Conservation (phyloP, 805 yeast genomes). For the Candida oleophila region DNA sequence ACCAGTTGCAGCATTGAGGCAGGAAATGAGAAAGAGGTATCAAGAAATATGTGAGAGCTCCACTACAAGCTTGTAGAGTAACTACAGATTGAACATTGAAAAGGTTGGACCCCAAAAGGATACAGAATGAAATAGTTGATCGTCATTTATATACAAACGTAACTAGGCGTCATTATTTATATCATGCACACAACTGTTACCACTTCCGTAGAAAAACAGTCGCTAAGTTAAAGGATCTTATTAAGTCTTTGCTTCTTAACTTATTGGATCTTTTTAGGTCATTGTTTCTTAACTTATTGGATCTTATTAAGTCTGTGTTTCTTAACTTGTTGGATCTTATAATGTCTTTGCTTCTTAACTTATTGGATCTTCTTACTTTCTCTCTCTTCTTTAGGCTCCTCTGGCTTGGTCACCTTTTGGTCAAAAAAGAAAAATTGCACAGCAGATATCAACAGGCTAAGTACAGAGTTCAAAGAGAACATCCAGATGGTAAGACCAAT, state of each 20-base stretch:
- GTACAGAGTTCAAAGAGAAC: conserved; percentile 37
- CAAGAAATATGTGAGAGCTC: not conserved
- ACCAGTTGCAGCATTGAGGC: not conserved
- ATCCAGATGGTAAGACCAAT: conserved; percentile 62
- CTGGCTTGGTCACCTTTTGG: conserved; percentile 10
- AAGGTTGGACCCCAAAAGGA: too few species aligned
- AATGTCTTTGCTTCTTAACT: not conserved
- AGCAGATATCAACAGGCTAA: conserved; percentile 20
- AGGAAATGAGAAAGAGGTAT: not conserved
- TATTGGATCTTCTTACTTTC: not conserved
- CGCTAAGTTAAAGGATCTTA: too few species aligned
- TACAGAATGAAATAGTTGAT: too few species aligned
- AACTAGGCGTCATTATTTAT: too few species aligned
- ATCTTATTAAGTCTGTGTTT: not conserved
- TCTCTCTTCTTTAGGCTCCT: not conserved
- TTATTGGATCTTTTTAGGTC: not conserved
- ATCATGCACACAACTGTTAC: too few species aligned
- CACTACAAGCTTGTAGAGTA: too few species aligned
- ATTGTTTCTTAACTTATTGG: too few species aligned
- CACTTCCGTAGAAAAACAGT: too few species aligned
- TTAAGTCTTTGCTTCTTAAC: not conserved
- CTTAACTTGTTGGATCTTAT: not conserved
- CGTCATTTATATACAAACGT: too few species aligned
- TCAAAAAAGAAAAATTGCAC: conserved; percentile 19
- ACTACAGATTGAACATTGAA: too few species aligned